Conservation (phyloP, 2,329 filamentous ascomycete species). For the Penicillium olsonii region DNA sequence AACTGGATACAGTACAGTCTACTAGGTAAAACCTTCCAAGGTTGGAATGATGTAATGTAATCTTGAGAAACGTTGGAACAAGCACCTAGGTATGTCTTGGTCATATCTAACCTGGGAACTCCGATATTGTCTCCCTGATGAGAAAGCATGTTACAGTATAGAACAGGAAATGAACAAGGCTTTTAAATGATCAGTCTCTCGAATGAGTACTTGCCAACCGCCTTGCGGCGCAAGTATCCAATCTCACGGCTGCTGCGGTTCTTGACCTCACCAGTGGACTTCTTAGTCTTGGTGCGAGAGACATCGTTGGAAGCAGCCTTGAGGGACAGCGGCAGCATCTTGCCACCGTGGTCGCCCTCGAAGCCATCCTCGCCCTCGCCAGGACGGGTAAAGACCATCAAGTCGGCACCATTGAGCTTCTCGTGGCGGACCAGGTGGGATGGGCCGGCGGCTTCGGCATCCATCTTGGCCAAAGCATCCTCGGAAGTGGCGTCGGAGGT, state of each 20-base stretch:
- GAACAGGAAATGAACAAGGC: slow-evolving; percentile 26
- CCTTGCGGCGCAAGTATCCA: slow-evolving; percentile 75
- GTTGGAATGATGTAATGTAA: neutral
- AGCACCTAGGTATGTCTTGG: slow-evolving; percentile 13
- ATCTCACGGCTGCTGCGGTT: slow-evolving; percentile 71
- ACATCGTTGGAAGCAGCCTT: slow-evolving; percentile 55
- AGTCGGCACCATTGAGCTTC: slow-evolving; percentile 43
- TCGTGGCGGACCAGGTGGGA: slow-evolving; percentile 36
- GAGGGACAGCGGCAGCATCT: slow-evolving; percentile 71
- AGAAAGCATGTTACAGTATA: slow-evolving; percentile 19
- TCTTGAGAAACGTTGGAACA: neutral
- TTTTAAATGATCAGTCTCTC: slow-evolving; percentile 70
- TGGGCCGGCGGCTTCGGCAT: slow-evolving; percentile 14
- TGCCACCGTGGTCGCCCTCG: slow-evolving; percentile 36
- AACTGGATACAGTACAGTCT: too few relatives aligned
- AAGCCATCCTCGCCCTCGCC: slow-evolving; percentile 31
- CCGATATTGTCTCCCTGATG: slow-evolving; percentile 20
- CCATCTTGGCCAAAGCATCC: slow-evolving; percentile 9
- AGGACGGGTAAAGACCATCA: slow-evolving; percentile 33
- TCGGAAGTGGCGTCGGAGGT: slow-evolving; percentile 16
- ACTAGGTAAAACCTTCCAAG: neutral
- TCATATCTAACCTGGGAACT: slow-evolving; percentile 21
- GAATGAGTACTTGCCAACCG: slow-evolving; percentile 78
- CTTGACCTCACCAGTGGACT: slow-evolving; percentile 69
- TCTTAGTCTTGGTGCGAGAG: slow-evolving; percentile 52